A percentile compares a stretch with the other conserved stretches of the same genome.
Conservation (phyloP, 257 asterid genomes). For the Agastache rugosa region DNA sequence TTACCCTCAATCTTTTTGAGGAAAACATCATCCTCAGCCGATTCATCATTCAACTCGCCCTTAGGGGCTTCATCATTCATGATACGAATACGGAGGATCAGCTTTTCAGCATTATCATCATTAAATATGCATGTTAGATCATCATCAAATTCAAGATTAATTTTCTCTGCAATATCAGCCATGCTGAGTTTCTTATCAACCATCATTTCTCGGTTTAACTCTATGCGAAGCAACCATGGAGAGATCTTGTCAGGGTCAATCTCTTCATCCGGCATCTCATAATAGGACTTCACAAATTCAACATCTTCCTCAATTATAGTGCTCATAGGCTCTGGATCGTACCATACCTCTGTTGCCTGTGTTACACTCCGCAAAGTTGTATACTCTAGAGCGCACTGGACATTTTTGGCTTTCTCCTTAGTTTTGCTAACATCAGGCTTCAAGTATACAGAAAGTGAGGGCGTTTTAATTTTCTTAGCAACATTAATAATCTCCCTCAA, state of each 20-base stretch:
- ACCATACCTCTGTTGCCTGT: constrained; percentile 99
- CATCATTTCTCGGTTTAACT: constrained; percentile 98
- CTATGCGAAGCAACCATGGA: constrained; percentile 98
- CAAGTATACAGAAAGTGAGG: constrained; percentile 93
- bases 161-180: constrained; percentile 99
- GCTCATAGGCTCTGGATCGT: constrained; percentile 95
- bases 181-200: constrained; percentile 99
- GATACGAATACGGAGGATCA: constrained; percentile 97
- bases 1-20: constrained; percentile 95
- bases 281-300: constrained; percentile 92
- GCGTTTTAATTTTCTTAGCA: constrained; percentile 96
- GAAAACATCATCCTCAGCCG: constrained; percentile 98
- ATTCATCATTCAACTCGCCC: constrained; percentile 85
- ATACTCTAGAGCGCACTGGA: constrained; percentile 96
- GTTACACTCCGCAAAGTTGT: constrained; percentile 96
- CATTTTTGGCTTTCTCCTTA: constrained; percentile 93
- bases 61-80: constrained; percentile 98
- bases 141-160: constrained; percentile 87
- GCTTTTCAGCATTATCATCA: constrained; percentile 96
- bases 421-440: constrained; percentile 76
- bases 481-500: constrained; percentile 98
- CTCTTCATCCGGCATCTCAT: constrained; percentile 99
- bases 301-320: constrained; percentile 90
- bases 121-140: constrained; percentile 93
- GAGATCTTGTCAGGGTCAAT: constrained; percentile 94